These are phyloP conservation scores for Wolfiporia cocos DNA, from an alignment of 1,284 basidiomycete species.

Conservation along the genomic window DNA sequence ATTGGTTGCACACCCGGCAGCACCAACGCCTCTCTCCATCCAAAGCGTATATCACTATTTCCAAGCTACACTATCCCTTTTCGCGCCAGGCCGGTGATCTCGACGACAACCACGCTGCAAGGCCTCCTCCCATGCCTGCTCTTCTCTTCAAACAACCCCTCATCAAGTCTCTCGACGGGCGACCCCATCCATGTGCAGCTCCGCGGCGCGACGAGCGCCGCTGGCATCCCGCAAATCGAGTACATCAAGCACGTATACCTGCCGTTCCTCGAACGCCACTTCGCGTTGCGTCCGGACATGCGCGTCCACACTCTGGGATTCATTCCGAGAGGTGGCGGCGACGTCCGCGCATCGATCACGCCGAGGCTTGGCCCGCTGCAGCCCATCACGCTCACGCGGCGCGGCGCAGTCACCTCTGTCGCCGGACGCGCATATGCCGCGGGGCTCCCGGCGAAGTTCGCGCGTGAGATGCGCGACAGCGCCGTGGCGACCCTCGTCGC, in stretches of 20 bases:
- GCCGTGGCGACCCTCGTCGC: constrained; percentile 35
- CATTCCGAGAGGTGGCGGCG: constrained; percentile 64
- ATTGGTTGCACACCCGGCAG: too few species aligned
- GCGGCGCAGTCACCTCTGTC: constrained; percentile 46
- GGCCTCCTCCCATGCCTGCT: constrained; percentile 62
- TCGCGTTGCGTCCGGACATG: constrained; percentile 41
- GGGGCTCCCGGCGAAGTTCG: constrained; percentile 47
- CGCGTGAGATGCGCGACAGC: constrained; percentile 45
- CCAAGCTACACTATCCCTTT: too few species aligned
- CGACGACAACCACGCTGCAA: constrained; percentile 63
- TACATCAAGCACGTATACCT: constrained; percentile 57
- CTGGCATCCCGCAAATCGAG: constrained; percentile 63
- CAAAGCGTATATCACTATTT: too few species aligned
- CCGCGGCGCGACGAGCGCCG: constrained; percentile 65
- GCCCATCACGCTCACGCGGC: constrained; percentile 41
- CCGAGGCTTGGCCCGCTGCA: constrained; percentile 36
- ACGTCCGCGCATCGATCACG: constrained; percentile 40
- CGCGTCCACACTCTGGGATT: constrained; percentile 53
- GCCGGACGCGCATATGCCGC: constrained; percentile 57
- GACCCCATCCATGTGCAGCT: too few species aligned
- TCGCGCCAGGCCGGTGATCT: constrained; percentile 68
- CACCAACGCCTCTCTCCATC: too few species aligned
- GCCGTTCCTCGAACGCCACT: constrained; percentile 56
- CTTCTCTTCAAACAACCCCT: constrained; percentile 32
- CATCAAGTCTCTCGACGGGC: constrained; percentile 27